Evolutionary conservation across 148 eudicot species (phyloP).

Genomic region (Dianthus caryophyllus): DNA sequence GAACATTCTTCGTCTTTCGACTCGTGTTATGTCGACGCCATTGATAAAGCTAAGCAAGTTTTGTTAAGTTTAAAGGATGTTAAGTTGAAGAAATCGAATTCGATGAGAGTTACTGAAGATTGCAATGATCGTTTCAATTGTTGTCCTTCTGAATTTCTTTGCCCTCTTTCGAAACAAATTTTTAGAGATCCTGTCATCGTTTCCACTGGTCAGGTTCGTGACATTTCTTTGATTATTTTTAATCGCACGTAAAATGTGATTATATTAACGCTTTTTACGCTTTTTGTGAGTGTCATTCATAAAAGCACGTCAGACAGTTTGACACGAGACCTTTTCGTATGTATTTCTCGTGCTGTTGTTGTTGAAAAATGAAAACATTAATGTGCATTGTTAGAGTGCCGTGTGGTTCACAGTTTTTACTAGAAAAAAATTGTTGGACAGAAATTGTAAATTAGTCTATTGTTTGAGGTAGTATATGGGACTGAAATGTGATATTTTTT

Average conservation of each 20-base stretch:
- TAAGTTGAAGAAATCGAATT: conserved; percentile 35
- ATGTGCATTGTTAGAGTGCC: no score
- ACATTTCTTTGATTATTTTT: not conserved
- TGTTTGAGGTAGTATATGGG: no score
- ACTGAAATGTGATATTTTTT: no score
- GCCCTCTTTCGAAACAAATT: conserved; percentile 80
- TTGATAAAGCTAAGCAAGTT: conserved; percentile 57
- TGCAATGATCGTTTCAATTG: conserved; percentile 9
- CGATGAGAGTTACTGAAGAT: conserved; percentile 23
- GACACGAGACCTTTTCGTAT: no score
- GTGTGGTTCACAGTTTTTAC: no score
- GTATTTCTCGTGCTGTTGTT: no score
- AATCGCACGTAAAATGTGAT: no score
- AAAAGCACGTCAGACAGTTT: no score
- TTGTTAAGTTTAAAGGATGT: conserved; percentile 48
- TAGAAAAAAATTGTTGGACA: no score
- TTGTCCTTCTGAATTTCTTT: conserved; percentile 61
- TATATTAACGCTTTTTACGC: not conserved
- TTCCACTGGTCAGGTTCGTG: conserved; percentile 67
- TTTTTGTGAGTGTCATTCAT: no score
- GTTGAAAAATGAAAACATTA: no score
- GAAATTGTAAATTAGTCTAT: no score
- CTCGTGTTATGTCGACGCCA: conserved; percentile 26
- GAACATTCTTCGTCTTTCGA: not conserved
- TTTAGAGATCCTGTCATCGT: conserved; percentile 87